Conservation (phyloP, 805 yeast genomes). For the Kuraishia piskuri region DNA sequence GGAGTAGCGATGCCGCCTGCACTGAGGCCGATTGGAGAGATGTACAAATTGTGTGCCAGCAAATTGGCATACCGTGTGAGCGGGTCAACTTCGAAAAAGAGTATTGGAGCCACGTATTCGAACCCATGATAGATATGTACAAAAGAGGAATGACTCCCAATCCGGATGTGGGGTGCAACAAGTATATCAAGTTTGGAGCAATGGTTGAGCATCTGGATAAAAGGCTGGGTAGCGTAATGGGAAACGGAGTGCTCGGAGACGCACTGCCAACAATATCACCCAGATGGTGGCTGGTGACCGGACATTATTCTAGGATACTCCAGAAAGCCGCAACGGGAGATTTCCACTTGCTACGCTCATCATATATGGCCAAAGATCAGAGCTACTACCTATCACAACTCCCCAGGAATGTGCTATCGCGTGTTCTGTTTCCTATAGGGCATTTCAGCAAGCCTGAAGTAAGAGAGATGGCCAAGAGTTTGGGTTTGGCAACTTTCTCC, state of each 20-base stretch:
- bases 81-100: slow-evolving; percentile 82
- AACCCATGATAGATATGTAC: slow-evolving; percentile 80
- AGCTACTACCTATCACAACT: slow-evolving; percentile 82
- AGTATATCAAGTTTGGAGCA: slow-evolving; percentile 78
- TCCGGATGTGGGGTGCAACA: slow-evolving; percentile 88
- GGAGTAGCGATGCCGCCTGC: slow-evolving; percentile 55
- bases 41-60: slow-evolving; percentile 55
- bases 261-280: slow-evolving; percentile 7
- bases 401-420: slow-evolving; percentile 30
- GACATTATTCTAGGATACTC: slow-evolving; percentile 63
- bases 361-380: slow-evolving; percentile 68
- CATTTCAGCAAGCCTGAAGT: slow-evolving; percentile 68
- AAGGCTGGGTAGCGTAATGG: slow-evolving; percentile 19
- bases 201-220: slow-evolving; percentile 46
- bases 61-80: slow-evolving; percentile 59
- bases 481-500: slow-evolving; percentile 48
- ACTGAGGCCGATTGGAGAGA: slow-evolving; percentile 86
- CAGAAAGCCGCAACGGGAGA: slow-evolving; percentile 21
- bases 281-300: slow-evolving; percentile 85
- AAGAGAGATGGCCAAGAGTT: slow-evolving; percentile 51
- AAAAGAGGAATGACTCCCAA: slow-evolving; percentile 78
- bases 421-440: slow-evolving; percentile 74
- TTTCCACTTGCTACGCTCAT: slow-evolving; percentile 47
- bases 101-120: slow-evolving; percentile 88
- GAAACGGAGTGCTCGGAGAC: not conserved